A percentile compares a stretch with the other conserved stretches of the same genome.
Evolutionary conservation across 257 asterid species (phyloP).

Genomic region (Nicotiana undulata): DNA sequence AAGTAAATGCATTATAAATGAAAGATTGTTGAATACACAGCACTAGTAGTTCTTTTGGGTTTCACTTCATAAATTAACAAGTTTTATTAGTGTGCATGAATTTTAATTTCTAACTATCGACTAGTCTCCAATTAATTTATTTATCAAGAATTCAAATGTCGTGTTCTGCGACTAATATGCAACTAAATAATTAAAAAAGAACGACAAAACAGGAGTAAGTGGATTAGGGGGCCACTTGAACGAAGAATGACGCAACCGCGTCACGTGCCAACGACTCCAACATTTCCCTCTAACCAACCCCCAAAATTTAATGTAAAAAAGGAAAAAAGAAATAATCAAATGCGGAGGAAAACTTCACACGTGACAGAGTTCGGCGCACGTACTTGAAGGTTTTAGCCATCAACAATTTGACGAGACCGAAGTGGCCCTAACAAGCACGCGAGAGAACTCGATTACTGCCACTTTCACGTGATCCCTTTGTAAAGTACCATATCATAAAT

Average conservation of each 20-base stretch:
- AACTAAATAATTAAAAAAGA: background rate
- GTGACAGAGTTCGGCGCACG: conserved; percentile 26
- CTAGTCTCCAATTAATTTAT: background rate
- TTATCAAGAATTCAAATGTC: background rate
- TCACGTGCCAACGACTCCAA: conserved; percentile 9
- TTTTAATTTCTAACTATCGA: background rate
- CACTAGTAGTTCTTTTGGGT: no score
- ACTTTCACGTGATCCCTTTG: conserved; percentile 15
- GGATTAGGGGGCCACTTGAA: conserved; percentile 15
- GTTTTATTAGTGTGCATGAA: background rate
- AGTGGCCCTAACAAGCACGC: background rate
- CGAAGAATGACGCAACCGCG: conserved; percentile 3
- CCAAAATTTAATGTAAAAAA: background rate
- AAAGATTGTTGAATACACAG: no score
- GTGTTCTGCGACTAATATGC: background rate
- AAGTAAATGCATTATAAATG: no score
- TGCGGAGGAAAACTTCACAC: background rate
- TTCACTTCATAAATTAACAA: no score
- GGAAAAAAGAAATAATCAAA: background rate
- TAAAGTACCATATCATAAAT: background rate
- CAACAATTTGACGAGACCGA: background rate
- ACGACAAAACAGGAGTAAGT: conserved; percentile 6
- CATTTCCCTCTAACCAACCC: background rate
- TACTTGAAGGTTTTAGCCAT: conserved; percentile 3
- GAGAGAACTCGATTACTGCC: background rate